These are phyloP conservation scores for Yarrowia divulgata DNA, from an alignment of 805 yeast genomes.

Conservation along the genomic window DNA sequence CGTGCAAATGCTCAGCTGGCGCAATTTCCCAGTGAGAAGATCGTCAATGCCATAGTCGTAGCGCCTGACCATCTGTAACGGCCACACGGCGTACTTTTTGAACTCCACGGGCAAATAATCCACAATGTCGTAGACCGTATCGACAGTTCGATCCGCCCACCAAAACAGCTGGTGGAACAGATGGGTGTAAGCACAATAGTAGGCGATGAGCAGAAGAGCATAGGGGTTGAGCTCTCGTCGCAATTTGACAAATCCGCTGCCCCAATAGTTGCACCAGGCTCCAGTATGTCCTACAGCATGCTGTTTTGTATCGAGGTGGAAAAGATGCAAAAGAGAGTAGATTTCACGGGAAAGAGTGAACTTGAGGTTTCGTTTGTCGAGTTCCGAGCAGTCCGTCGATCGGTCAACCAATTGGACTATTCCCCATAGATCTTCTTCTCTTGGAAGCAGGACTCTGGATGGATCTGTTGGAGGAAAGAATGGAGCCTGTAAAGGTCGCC, in stretches of 20 bases:
- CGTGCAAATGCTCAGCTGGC: conserved; percentile 1
- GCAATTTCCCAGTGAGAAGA: not conserved
- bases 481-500: not conserved
- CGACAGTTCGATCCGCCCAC: conserved; percentile 2
- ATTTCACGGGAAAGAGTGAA: not conserved
- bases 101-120: conserved; percentile 6
- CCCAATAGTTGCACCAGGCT: conserved; percentile 12
- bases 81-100: conserved; percentile 7
- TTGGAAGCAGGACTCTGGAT: not conserved
- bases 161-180: conserved; percentile 14
- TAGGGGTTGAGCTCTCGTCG: not conserved
- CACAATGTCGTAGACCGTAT: conserved; percentile 1
- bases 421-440: conserved; percentile 6
- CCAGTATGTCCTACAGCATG: conserved; percentile 11
- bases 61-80: conserved; percentile 1
- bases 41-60: conserved; percentile 7
- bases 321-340: conserved; percentile 14
- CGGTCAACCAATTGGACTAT: conserved; percentile 1
- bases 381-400: not conserved
- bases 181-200: conserved; percentile 10
- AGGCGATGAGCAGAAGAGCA: not conserved
- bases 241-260: not conserved
- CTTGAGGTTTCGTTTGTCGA: not conserved
- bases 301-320: conserved; percentile 3
- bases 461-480: not conserved